Conservation (phyloP, 306 rosid species). For the Herpetospermum pedunculosum region DNA sequence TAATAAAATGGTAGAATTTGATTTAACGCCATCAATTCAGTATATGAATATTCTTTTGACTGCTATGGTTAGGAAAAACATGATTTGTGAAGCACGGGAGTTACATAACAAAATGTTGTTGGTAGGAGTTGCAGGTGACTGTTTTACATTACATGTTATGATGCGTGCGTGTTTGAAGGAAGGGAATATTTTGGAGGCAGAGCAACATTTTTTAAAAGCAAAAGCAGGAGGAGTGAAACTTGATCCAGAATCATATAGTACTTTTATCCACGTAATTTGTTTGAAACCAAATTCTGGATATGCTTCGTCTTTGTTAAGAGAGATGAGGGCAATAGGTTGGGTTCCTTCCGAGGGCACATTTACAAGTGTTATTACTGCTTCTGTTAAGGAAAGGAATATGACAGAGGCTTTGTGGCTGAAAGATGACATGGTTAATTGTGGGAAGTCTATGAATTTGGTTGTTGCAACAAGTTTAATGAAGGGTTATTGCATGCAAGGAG, state of each 20-base stretch:
- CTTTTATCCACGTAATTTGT: conserved; percentile 41
- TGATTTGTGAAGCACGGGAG: conserved; percentile 22
- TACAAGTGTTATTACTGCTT: conserved; percentile 35
- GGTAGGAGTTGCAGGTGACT: conserved; percentile 32
- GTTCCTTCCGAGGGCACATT: conserved; percentile 35
- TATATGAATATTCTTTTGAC: conserved; percentile 39
- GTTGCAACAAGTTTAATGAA: conserved; percentile 51
- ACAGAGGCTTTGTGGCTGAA: conserved; percentile 39
- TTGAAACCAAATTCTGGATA: conserved; percentile 20
- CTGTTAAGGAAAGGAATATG: conserved; percentile 57
- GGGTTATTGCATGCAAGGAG: conserved; percentile 45
- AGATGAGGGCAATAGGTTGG: conserved; percentile 59
- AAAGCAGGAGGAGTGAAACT: conserved; percentile 31
- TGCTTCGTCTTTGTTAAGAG: conserved; percentile 32
- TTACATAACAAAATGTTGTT: conserved; percentile 39
- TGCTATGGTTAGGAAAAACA: conserved; percentile 38
- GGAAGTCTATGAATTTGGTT: conserved; percentile 30
- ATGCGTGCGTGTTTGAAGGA: conserved; percentile 44
- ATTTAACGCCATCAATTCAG: conserved; percentile 27
- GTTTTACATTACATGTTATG: conserved; percentile 31
- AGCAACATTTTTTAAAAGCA: conserved; percentile 28
- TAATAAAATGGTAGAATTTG: conserved; percentile 30
- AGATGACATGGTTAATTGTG: conserved; percentile 56
- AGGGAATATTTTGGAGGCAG: conserved; percentile 34
- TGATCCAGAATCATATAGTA: conserved; percentile 41